Evolutionary conservation across 805 yeast species (phyloP).

Genomic region (Wickerhamomyces ciferrii): DNA sequence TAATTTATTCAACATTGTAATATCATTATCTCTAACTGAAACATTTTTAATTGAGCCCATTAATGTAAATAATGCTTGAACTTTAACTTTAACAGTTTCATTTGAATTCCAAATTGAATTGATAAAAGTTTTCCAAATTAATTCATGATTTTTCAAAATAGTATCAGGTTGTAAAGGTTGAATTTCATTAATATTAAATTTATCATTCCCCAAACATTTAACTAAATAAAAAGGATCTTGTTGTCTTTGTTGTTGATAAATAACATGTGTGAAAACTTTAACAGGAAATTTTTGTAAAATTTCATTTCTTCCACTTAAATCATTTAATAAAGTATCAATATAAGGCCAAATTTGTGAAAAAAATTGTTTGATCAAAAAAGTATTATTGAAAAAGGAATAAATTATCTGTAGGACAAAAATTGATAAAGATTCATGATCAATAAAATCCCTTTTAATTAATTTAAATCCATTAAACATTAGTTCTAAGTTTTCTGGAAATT

Average conservation of each 20-base stretch:
- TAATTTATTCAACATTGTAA: neutral
- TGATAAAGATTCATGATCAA: neutral
- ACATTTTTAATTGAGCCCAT: neutral
- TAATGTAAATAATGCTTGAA: neutral
- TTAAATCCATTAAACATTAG: neutral
- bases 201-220: constrained; percentile 3
- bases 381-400: constrained; percentile 9
- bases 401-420: constrained; percentile 1
- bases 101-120: neutral
- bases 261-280: constrained; percentile 4
- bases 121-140: neutral
- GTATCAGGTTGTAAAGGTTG: constrained; percentile 2
- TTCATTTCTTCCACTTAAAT: neutral
- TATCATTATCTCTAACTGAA: neutral
- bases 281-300: neutral
- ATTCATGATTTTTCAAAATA: constrained; percentile 2
- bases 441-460: neutral
- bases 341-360: neutral
- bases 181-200: constrained; percentile 8
- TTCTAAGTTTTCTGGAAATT: neutral
- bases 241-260: neutral
- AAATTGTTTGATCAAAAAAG: neutral
- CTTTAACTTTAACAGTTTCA: neutral
- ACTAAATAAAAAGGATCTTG: neutral
- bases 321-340: neutral